Conservation (phyloP, 192 early-diverging fungal genomes). For the Globomyces pollinis-pini region DNA sequence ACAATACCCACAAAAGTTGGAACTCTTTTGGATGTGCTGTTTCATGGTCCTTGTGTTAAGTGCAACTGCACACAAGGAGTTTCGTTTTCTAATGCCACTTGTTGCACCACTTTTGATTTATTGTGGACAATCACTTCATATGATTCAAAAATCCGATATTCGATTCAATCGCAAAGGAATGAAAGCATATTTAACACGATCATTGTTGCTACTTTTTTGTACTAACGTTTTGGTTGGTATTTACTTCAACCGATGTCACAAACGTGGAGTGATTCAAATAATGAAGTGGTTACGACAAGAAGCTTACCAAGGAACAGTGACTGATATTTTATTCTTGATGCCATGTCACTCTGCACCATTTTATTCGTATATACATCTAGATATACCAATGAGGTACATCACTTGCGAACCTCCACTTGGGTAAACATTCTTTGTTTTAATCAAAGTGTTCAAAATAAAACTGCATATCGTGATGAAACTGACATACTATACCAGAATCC, state of each 20-base stretch:
- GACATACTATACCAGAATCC: constrained; percentile 75
- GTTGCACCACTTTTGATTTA: constrained; percentile 43
- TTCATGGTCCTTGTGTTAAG: constrained; percentile 56
- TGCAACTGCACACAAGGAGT: constrained; percentile 84
- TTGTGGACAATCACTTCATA: constrained; percentile 14
- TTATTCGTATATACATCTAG: constrained; percentile 69
- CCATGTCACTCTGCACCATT: constrained; percentile 98
- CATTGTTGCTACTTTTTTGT: constrained; percentile 39
- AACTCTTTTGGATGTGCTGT: constrained; percentile 9
- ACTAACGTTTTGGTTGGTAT: constrained; percentile 61
- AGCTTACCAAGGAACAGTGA: constrained; percentile 1
- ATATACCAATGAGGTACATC: constrained; percentile 70
- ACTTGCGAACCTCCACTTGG: constrained; percentile 86
- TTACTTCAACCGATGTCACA: constrained; percentile 75
- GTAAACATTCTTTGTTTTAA: constrained; percentile 21
- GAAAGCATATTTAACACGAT: constrained; percentile 11
- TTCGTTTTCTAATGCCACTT: constrained; percentile 85
- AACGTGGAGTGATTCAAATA: constrained; percentile 87
- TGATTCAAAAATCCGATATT: constrained; percentile 4
- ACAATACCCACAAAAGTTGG: neutral
- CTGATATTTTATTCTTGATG: constrained; percentile 73
- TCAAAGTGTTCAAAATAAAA: neutral
- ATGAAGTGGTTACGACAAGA: constrained; percentile 62
- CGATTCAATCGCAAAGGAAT: neutral
- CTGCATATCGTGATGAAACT: constrained; percentile 59